Base-by-base conservation (phyloP, 177 flowering plant species). In the Vitis hybrid region DNA sequence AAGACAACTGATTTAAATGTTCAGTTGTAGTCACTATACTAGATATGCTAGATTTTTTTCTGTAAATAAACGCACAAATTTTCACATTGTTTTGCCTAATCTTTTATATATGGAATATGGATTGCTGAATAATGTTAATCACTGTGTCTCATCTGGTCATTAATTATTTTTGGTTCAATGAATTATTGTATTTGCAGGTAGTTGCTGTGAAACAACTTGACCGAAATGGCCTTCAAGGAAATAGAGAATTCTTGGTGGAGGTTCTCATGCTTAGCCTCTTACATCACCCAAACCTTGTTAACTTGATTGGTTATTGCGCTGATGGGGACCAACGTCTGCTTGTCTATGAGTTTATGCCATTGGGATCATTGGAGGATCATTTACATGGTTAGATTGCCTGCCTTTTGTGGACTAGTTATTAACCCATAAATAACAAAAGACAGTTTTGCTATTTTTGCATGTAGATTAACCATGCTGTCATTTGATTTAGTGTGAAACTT, bases 271-370 rank as follows among this genome's bases (percentile, higher is more conserved):
- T 93, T 64, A 90, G 96, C 80, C 89, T 92, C 49, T 74, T 92
- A 64, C 97, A 92, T 76, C 97, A 92, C 71, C 82, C 88, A 57
- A 92, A 91, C 77, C 96, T 92, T 66, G 96, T 92, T 62, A 92
- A 91, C 76, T 80, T 92, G 83, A 87, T 89, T 69, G 97, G 97
- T 59, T 92, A 92, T 82, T 91, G 96, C 74, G 96, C 97, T 51
- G 97, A 92, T 73, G 97, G 97, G 51, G 97, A 91, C 67, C 96
- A 92, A 70, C 89, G 97, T 67, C 96, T 92, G 65, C 97, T 93
- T 70, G 97, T 93, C 65, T 93, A 91, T 63, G 98, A 93, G 80
- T 93, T 80, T 73, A 89, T 92, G 97, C 93, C 94, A 7, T 77
- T 91, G 78, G 97, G 97, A 56, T 92, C 97, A 24, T 78, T 92